These are phyloP conservation scores for Haplosporangium sp. DNA, from an alignment of 371 early-diverging fungal genomes.

Conservation along the genomic window DNA sequence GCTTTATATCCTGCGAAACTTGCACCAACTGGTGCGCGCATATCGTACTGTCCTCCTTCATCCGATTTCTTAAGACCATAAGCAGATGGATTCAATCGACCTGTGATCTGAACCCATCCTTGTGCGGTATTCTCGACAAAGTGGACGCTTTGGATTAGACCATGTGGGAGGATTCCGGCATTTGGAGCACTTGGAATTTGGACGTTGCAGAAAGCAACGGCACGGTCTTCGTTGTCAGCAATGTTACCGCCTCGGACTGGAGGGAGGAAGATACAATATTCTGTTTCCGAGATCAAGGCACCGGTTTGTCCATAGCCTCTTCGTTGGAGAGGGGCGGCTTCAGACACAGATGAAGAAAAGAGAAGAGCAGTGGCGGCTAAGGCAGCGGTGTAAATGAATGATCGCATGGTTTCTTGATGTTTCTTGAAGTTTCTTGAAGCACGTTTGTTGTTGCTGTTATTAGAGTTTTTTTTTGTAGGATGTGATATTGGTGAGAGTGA, in stretches of 20 bases:
- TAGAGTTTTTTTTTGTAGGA: too few relatives aligned
- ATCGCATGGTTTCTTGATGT: not conserved
- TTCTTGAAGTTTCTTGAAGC: too few relatives aligned
- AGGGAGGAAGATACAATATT: slow-evolving; percentile 70
- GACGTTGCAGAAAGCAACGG: slow-evolving; percentile 53
- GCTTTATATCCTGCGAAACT: not conserved
- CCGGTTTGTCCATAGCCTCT: slow-evolving; percentile 31
- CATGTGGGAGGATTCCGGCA: not conserved
- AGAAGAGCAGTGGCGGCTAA: not conserved
- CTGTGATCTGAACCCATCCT: slow-evolving; percentile 9
- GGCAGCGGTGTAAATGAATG: not conserved
- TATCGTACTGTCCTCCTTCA: slow-evolving; percentile 59
- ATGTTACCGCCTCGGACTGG: slow-evolving; percentile 60
- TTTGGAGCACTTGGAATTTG: not conserved
- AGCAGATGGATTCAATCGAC: not conserved
- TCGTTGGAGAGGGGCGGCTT: not conserved
- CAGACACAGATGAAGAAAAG: not conserved
- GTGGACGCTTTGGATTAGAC: not conserved
- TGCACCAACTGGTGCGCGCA: slow-evolving; percentile 53
- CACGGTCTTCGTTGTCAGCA: slow-evolving; percentile 62
- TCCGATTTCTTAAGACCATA: not conserved
- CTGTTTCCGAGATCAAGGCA: slow-evolving; percentile 57
- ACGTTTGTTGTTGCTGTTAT: too few relatives aligned
- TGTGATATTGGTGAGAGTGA: too few relatives aligned
- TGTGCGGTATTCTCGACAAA: not conserved